Evolutionary conservation across 202 grass and related monocot species (phyloP).

Genomic region (Carex arenaria): DNA sequence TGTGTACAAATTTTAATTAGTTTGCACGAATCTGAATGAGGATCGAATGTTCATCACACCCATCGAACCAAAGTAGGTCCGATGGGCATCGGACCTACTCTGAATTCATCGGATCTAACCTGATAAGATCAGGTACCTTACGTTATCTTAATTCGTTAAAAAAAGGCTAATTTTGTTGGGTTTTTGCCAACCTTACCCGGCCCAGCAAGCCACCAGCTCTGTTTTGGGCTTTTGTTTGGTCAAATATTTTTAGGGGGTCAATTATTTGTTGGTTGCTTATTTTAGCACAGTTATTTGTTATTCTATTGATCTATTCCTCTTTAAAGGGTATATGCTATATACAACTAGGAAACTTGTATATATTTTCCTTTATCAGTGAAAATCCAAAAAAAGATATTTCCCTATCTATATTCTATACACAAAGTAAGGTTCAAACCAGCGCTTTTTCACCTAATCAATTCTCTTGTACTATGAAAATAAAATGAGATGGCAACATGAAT

Average conservation of each 20-base stretch:
- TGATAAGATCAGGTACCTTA: too few species aligned
- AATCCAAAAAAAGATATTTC: not conserved
- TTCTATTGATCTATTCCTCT: not conserved
- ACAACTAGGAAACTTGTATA: not conserved
- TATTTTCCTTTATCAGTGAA: not conserved
- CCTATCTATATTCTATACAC: not conserved
- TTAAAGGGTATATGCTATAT: not conserved
- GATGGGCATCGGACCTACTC: too few species aligned
- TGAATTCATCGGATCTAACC: too few species aligned
- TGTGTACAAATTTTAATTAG: too few species aligned
- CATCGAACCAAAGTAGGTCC: too few species aligned
- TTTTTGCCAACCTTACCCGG: not conserved
- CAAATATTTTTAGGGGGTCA: not conserved
- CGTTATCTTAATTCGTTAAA: too few species aligned
- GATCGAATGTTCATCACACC: too few species aligned
- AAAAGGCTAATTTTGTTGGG: not conserved
- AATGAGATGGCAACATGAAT: conserved; percentile 10
- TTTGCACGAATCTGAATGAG: too few species aligned
- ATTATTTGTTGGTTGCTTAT: not conserved
- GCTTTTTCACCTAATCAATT: not conserved
- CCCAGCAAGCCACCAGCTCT: not conserved
- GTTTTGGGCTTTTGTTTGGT: not conserved
- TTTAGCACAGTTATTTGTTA: not conserved
- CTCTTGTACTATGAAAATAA: not conserved
- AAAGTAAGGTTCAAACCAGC: not conserved